Evolutionary conservation across 164 flowering plant genomes (phyloP).

Genomic region (Piper longum): DNA sequence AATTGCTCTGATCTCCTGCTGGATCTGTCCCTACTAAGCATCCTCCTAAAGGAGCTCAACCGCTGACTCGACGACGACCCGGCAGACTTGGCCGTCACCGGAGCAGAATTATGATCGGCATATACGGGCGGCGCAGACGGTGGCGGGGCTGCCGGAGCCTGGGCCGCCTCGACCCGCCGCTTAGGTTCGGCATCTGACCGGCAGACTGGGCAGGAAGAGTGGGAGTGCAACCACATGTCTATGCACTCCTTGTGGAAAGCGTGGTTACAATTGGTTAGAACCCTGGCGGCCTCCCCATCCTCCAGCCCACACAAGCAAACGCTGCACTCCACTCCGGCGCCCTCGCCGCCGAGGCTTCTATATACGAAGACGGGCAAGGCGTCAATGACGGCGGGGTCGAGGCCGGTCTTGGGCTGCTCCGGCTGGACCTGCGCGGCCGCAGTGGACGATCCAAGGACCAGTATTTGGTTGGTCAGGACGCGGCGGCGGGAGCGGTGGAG

Average conservation of each 20-base stretch:
- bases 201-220: background rate
- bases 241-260: slow-evolving; percentile 2
- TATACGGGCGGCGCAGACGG: no score
- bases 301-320: background rate
- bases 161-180: no score
- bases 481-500: background rate
- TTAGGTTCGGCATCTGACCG: background rate
- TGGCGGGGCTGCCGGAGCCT: no score
- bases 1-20: no score
- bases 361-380: background rate
- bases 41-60: no score
- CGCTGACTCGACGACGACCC: no score
- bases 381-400: background rate
- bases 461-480: background rate
- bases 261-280: background rate
- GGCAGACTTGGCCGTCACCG: no score
- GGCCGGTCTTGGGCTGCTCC: background rate
- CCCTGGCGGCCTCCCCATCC: background rate
- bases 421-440: background rate
- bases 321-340: background rate
- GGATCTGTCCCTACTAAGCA: no score
- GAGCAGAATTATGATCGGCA: no score
- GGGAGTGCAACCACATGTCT: background rate
- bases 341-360: background rate
- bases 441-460: background rate